Percentiles rank a stretch among this genome's conserved stretches.
Conservation (phyloP, 2,329 filamentous ascomycete species). For the Nigrospora osmanthi region DNA sequence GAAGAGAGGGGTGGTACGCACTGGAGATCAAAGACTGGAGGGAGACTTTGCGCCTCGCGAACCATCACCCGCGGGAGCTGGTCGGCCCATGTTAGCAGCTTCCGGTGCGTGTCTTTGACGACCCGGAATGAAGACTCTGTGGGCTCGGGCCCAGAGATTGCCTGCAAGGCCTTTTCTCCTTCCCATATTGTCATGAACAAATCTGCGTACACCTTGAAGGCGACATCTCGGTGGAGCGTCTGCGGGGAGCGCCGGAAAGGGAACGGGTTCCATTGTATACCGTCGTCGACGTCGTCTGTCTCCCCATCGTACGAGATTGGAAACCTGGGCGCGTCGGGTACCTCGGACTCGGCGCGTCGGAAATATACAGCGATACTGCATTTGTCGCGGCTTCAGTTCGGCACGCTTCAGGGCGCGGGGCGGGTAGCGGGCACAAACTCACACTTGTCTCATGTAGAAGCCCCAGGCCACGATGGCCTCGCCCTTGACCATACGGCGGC, state of each 20-base stretch:
- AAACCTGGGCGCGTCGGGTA: neutral
- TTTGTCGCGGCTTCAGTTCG: neutral
- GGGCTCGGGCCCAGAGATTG: neutral
- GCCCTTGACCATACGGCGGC: neutral
- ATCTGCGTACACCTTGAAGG: neutral
- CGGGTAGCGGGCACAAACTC: neutral
- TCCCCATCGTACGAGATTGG: neutral
- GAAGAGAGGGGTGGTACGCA: neutral
- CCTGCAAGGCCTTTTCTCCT: neutral
- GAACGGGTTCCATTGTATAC: neutral
- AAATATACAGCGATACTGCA: neutral
- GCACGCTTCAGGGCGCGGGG: neutral
- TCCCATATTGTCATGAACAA: neutral
- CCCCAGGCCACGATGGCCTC: slow-evolving; percentile 1
- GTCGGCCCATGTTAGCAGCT: neutral
- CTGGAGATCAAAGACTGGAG: neutral
- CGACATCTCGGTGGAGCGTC: neutral
- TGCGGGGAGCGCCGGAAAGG: neutral
- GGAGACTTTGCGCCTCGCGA: neutral
- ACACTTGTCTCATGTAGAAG: slow-evolving; percentile 1
- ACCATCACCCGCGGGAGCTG: neutral
- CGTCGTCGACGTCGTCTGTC: neutral
- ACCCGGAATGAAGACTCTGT: neutral
- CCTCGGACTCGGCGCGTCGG: neutral
- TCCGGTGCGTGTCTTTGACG: neutral